Base-by-base conservation (phyloP, 768 basidiomycete species). In the Trametopsis cervina region DNA sequence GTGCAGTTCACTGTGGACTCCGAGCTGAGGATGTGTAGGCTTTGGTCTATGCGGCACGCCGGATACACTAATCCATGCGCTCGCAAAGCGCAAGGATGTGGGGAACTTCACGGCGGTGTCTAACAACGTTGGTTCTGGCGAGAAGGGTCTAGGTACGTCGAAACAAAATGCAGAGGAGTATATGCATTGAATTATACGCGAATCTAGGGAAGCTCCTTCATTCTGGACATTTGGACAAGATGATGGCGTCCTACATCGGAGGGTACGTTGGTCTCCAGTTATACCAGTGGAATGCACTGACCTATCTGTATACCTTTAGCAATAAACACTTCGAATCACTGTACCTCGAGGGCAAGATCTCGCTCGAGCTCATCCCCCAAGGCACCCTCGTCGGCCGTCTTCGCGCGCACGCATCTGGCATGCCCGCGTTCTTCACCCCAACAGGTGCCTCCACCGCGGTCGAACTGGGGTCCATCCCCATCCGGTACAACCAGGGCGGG, bases 401-500 rank as follows among this genome's bases (percentile, higher is more conserved):
- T 51, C 84, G 91, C 27, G 87, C 92, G 5, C 86, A 89, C 49
- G 91, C 89, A 7, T 87, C 89, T 10, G 92, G 92, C 43, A 90
- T 92, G 51, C 91, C 92, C 15, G 90, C 85, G n/a, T 92, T 96
- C 72, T 94, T 73, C 66, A 95, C 89, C 4, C 92, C 91, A 13
- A 92, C 91, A 0, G 92, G 93, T 13, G 88, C 89, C 6, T 77
- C 77, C 18, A 93, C 90, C 17, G 88, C 88, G 2, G 78, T 91
- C 2, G 87, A 93, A 63, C 69, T 80, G 40, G 90, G 90, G 1
- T 64, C 75, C 3, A 89, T 93, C 57, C 86, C 90, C 22, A 75
- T 85, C 55, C 76, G 83, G 20, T 91, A 89, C 64, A 83, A 86
- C 42, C 71, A 77, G 20, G 87, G 86, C 17, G 88, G 89, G n/a